phyloP scores from a whole-genome alignment of 2,329 filamentous ascomycete species.

The Fusarium chaquense region DNA sequence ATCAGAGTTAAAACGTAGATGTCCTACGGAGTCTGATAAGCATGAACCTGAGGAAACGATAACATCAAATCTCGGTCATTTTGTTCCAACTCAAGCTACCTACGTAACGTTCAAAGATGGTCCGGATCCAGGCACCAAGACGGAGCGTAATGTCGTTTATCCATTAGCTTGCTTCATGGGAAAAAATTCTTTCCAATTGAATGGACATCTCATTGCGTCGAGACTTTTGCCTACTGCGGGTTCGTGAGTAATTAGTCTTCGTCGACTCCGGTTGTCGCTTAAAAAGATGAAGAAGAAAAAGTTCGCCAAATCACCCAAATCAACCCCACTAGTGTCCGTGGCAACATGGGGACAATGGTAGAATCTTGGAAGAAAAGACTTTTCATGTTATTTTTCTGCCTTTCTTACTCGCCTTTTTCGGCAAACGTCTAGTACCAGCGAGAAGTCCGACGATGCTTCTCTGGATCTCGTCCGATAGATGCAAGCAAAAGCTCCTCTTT shows the following conservation, averaged over 20 bases:
- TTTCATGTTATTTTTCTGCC: constrained; percentile 32
- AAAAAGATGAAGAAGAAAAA: constrained; percentile 25
- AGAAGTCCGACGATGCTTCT: constrained; percentile 30
- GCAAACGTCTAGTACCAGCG: constrained; percentile 12
- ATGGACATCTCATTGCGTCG: constrained; percentile 18
- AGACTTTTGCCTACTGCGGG: constrained; percentile 40
- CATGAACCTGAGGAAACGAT: neutral
- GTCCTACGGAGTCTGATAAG: neutral
- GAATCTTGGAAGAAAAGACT: constrained; percentile 23
- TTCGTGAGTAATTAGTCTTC: constrained; percentile 44
- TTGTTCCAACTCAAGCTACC: neutral
- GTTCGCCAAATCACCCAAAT: constrained; percentile 4
- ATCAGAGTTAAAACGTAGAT: neutral
- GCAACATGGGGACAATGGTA: constrained; percentile 39
- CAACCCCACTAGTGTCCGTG: constrained; percentile 43
- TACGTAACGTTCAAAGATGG: constrained; percentile 3
- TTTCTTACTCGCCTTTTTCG: constrained; percentile 18
- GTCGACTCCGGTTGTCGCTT: constrained; percentile 44
- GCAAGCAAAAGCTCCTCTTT: constrained; percentile 25
- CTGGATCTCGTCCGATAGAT: constrained; percentile 33
- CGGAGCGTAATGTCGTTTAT: neutral
- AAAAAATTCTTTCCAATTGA: constrained; percentile 20
- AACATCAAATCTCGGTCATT: constrained; percentile 10
- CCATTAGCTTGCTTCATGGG: constrained; percentile 24
- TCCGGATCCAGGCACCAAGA: constrained; percentile 21